phyloP scores from a whole-genome alignment of 192 early-diverging fungal species.

The Coemansia sp. region DNA sequence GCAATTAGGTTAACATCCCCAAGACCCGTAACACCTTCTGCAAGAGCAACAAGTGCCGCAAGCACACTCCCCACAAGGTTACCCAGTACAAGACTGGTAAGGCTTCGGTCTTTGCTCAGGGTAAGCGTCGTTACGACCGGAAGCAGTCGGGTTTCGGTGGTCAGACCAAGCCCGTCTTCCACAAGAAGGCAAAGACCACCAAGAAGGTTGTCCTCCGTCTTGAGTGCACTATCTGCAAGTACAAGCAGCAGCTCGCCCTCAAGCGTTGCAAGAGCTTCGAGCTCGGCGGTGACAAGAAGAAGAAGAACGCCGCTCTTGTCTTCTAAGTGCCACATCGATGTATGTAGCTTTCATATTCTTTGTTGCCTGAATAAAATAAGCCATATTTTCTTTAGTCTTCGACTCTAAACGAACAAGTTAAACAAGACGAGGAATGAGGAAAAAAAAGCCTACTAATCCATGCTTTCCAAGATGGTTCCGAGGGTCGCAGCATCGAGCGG shows the following conservation, averaged over 20 bases:
- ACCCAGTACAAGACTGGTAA: conserved; percentile 99
- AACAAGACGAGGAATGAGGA: neutral
- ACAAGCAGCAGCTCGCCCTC: conserved; percentile 94
- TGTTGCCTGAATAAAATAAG: conserved; percentile 8
- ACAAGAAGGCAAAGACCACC: conserved; percentile 99
- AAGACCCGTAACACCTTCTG: conserved; percentile 99
- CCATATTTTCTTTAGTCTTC: neutral
- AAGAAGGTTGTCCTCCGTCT: conserved; percentile 99
- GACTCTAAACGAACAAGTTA: neutral
- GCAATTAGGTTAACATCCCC: conserved; percentile 73
- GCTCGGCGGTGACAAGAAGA: conserved; percentile 99
- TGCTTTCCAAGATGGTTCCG: conserved; percentile 64
- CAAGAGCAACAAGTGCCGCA: conserved; percentile 94
- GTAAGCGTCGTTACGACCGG: conserved; percentile 96
- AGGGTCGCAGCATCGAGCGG: conserved; percentile 67
- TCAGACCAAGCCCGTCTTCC: conserved; percentile 99
- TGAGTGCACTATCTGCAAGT: conserved; percentile 98
- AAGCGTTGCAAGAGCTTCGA: conserved; percentile 99
- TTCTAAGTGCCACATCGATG: conserved; percentile 60
- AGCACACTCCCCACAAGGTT: conserved; percentile 99
- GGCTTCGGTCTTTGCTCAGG: conserved; percentile 98
- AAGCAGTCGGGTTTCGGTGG: conserved; percentile 99
- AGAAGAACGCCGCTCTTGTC: conserved; percentile 78
- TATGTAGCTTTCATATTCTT: conserved; percentile 9
- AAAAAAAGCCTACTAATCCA: conserved; percentile 36